Base-by-base conservation (phyloP, 2,329 filamentous ascomycete genomes). In the Uncinocarpus reesii region DNA sequence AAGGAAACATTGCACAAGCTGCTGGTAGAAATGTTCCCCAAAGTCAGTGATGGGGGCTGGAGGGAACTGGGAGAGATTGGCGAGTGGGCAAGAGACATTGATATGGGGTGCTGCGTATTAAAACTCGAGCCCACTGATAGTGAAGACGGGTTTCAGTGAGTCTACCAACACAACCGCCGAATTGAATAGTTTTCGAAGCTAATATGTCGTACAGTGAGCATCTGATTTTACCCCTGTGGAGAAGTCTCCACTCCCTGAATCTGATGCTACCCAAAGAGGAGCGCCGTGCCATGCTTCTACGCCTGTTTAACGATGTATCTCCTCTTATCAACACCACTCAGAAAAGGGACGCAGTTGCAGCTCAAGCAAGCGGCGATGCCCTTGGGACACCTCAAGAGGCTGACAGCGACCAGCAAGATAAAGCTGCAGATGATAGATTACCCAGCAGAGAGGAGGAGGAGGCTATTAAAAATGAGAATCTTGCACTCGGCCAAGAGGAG, bases 251-350 rank as follows among this genome's bases (percentile, higher is more conserved):
- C 58, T 90, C 84, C 16, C 75, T 96, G 51, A 98, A 98, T 65
- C 78, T 98, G 47, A 98, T 98, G 92, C 74, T 98, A 61, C 90
- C 92, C 42, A 98, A 98, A 72, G 92, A 98, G 65, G 92, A 98
- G 56, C 80, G 92, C 13, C 83, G 81, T 20, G 92, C 92, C 1
- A 93, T 96, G 86, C 71, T 96, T 57, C 73, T 96, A 54, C 77
- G 92, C 18, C 74, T 98, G 52, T 98, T 83, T 71, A 93, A 95
- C 62, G 90, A 96, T 58, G 83, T 83, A 23, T 83, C 85, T 0
- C 86, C 86, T 3, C 74, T 95, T 41, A 77, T 94, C 53, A 93
- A 92, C 63, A 60, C 59, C 13, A 66, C 64, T 4, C 55, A 58
- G 21, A 66, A 66, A 51, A 57, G 55, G 35, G 36, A 53, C 15